A percentile compares a stretch with the other conserved stretches of the same genome.
Conservation (phyloP, 306 rosid genomes). For the Rosa chinensis region DNA sequence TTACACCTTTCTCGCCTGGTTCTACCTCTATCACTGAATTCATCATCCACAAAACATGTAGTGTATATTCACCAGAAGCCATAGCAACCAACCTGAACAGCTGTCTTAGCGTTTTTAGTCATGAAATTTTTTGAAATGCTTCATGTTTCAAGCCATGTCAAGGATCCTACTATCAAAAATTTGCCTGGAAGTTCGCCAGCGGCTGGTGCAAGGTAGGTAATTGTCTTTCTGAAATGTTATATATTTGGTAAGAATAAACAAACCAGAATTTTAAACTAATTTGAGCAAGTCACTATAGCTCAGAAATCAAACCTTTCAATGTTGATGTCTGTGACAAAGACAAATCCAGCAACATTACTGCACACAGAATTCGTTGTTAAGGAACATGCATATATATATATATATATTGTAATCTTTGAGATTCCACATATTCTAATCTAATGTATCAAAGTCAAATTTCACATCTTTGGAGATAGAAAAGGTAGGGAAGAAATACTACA, state of each 20-base stretch:
- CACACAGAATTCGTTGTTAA: conserved; percentile 24
- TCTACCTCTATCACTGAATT: background rate
- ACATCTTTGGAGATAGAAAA: background rate
- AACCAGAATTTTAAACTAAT: conserved; percentile 9
- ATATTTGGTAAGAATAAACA: conserved; percentile 28
- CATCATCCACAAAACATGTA: background rate
- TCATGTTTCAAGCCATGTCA: conserved; percentile 90
- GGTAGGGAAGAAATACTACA: background rate
- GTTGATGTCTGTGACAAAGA: conserved; percentile 77
- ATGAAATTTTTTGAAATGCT: background rate
- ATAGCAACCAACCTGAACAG: background rate
- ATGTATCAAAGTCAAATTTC: background rate
- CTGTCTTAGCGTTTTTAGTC: background rate
- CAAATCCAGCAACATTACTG: conserved; percentile 92
- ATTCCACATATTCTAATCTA: background rate
- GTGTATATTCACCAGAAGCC: conserved; percentile 12
- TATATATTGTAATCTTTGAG: background rate
- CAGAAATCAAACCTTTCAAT: conserved; percentile 66
- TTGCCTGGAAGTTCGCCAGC: conserved; percentile 93
- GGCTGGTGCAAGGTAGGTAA: conserved; percentile 83
- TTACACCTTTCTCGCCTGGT: background rate
- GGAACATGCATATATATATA: background rate
- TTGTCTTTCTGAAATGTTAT: conserved; percentile 68
- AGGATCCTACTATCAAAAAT: conserved; percentile 68
- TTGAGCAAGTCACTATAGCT: conserved; percentile 4